Conservation (phyloP, 1,284 basidiomycete species). For the Xerocomus amazonicus region DNA sequence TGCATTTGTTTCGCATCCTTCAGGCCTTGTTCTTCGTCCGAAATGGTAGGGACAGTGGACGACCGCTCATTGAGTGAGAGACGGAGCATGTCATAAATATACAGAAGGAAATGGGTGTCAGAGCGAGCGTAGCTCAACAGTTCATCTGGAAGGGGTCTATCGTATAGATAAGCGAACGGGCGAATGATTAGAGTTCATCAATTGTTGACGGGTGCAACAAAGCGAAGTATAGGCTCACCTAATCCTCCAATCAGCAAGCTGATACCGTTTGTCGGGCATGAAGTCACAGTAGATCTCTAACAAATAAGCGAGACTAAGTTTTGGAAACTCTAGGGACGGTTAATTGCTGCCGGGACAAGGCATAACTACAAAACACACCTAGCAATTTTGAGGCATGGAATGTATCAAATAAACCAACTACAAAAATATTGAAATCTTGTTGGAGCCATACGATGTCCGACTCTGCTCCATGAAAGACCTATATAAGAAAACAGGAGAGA, state of each 20-base stretch:
- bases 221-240: slow-evolving; percentile 44
- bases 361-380: slow-evolving; percentile 41
- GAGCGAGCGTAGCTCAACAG: slow-evolving; percentile 93
- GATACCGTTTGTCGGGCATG: slow-evolving; percentile 93
- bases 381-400: slow-evolving; percentile 90
- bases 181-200: slow-evolving; percentile 1
- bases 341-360: background rate
- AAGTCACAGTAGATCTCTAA: slow-evolving; percentile 91
- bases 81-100: slow-evolving; percentile 90
- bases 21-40: slow-evolving; percentile 16
- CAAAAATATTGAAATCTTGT: slow-evolving; percentile 90
- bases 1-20: slow-evolving; percentile 7
- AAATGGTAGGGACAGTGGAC: slow-evolving; percentile 35
- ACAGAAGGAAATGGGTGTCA: slow-evolving; percentile 94
- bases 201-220: background rate
- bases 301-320: slow-evolving; percentile 80
- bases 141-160: slow-evolving; percentile 78
- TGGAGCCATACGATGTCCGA: slow-evolving; percentile 96
- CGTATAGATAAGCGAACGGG: background rate
- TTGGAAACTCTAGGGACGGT: slow-evolving; percentile 61
- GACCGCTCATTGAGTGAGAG: slow-evolving; percentile 76
- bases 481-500: background rate
- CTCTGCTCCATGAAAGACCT: slow-evolving; percentile 94
- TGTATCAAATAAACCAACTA: slow-evolving; percentile 89
- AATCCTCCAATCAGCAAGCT: slow-evolving; percentile 96